phyloP scores from a whole-genome alignment of 768 basidiomycete species.

The Holtermannia corniformis region DNA sequence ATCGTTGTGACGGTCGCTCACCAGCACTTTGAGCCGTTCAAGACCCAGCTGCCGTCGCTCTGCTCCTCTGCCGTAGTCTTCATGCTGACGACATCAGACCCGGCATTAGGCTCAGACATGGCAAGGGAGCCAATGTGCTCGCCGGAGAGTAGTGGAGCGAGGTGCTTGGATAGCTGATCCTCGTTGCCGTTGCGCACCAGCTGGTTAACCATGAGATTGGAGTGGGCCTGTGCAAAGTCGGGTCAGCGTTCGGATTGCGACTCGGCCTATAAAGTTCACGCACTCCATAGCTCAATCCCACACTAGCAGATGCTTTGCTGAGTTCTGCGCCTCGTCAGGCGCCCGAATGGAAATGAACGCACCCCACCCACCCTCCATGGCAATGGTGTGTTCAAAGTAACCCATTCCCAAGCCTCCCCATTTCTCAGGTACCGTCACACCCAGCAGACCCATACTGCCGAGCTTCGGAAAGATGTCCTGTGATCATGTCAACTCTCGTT shows the following conservation, averaged over 20 bases:
- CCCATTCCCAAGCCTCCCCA: constrained; percentile 77
- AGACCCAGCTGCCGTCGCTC: constrained; percentile 22
- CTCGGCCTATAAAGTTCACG: constrained; percentile 4
- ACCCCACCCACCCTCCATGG: constrained; percentile 63
- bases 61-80: constrained; percentile 67
- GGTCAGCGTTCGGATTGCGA: neutral
- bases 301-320: constrained; percentile 79
- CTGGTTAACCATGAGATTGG: constrained; percentile 37
- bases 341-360: neutral
- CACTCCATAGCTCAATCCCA: constrained; percentile 53
- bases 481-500: neutral
- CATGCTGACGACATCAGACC: constrained; percentile 96
- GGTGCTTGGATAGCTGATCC: constrained; percentile 72
- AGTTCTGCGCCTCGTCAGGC: constrained; percentile 45
- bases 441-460: constrained; percentile 32
- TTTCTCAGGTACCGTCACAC: constrained; percentile 60
- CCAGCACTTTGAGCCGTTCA: constrained; percentile 91
- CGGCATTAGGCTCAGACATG: constrained; percentile 87
- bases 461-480: constrained; percentile 31
- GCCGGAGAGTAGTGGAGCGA: constrained; percentile 69
- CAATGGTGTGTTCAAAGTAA: constrained; percentile 78
- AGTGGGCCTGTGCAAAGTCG: constrained; percentile 34
- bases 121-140: constrained; percentile 71
- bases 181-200: constrained; percentile 30
- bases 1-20: constrained; percentile 39